A percentile compares a stretch with the other conserved stretches of the same genome.
Conservation (phyloP, 1,284 basidiomycete genomes). For the Pholiota adiposa region DNA sequence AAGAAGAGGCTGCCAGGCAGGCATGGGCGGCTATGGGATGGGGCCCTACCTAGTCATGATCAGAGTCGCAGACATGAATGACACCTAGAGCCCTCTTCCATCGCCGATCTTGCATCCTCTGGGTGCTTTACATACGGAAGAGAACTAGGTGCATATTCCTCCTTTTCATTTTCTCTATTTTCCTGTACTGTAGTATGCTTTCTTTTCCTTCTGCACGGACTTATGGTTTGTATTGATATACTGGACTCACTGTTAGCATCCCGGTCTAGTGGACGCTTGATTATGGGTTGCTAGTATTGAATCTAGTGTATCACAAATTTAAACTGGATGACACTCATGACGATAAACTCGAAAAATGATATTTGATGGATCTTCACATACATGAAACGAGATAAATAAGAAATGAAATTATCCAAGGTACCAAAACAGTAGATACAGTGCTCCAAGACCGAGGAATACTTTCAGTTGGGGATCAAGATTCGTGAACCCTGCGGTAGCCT, state of each 20-base stretch:
- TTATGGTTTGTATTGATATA: not conserved
- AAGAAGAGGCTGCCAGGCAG: constrained; percentile 57
- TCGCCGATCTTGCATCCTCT: constrained; percentile 23
- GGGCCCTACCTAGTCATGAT: constrained; percentile 38
- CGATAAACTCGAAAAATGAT: not conserved
- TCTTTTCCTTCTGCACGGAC: not conserved
- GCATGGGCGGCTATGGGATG: constrained; percentile 54
- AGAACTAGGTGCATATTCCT: constrained; percentile 22
- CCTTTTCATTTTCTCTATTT: not conserved
- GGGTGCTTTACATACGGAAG: constrained; percentile 10
- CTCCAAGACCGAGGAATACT: constrained; percentile 61
- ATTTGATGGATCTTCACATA: not conserved
- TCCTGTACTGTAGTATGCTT: constrained; percentile 5
- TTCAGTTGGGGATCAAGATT: constrained; percentile 70
- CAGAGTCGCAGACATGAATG: constrained; percentile 5
- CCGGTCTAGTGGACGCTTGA: not conserved
- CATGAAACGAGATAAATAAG: not conserved
- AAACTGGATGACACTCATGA: too few species aligned
- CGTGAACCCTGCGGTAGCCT: constrained; percentile 39
- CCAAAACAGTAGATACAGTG: constrained; percentile 70
- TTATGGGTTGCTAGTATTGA: constrained; percentile 2
- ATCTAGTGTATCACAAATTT: constrained; percentile 4
- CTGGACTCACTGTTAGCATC: constrained; percentile 1
- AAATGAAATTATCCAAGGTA: constrained; percentile 27
- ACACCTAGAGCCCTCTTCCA: constrained; percentile 23